Base-by-base conservation (phyloP, 805 yeast genomes). In the Myxozyma udenii region DNA sequence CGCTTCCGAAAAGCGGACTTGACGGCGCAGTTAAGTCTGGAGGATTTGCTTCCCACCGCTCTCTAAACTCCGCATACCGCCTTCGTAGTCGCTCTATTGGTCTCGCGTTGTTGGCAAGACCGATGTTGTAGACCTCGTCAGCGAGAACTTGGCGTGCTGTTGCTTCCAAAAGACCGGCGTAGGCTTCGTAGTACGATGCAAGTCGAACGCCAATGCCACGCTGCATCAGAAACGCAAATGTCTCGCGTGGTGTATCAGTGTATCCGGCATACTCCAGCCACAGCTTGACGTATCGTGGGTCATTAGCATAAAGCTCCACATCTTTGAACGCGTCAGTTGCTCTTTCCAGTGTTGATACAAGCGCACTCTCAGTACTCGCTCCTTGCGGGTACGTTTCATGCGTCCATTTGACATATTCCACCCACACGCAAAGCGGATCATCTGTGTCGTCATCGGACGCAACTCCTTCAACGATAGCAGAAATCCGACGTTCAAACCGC, bases 181-280 rank as follows among this genome's bases (percentile, higher is more conserved):
- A 87, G 53, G 80, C 84, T 64, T 88, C 96, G 64, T 89, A 91
- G 64, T 77, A 89, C 18, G 80, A 61, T 0, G 96, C 80, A 45
- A 87, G 70, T 36, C 73, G 73, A 30, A 63, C 64, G 0, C 96
- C 98, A 32, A 91, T 86, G 43, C 76, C 79, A 57, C 84, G 81
- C 54, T 83, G 78, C 39, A 82, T 79, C 68, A 91, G 72, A 63
- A 83, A 88, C 4, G 78, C 73, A 65, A 84, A 89, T 1, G 86
- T 73, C 48, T 84, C 90, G 38, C 79, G 71, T 0, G 90, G 89
- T 14, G 83, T 76, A 53, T 83, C 87, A 1, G 85, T 77, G 62
- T 77, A 81, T 22, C 75, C 77, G 6, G 85, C 79, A 65, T 87
- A 89, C 59, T 80, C 81, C 36, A 90, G 67, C 97, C 98, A 91